Conservation (phyloP, 441 rosid species). For the Macaranga tanarius region DNA sequence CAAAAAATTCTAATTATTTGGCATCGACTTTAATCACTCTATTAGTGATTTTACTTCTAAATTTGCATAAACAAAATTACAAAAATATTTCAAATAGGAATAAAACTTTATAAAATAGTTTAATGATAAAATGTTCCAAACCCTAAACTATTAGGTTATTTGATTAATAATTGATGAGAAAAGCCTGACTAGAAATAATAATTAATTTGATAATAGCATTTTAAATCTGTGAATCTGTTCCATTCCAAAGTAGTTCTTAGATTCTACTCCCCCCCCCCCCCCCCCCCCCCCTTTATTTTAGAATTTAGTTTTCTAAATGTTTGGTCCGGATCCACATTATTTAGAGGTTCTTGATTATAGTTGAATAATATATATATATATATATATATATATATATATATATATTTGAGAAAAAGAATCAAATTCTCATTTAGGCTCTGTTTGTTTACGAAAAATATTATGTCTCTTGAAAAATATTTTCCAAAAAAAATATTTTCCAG, state of each 20-base stretch:
- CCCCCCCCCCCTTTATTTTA: background rate
- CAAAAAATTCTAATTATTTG: background rate
- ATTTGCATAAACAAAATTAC: too few relatives aligned
- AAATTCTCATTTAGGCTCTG: slow-evolving; percentile 27
- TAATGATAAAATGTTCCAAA: too few relatives aligned
- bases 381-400: too few relatives aligned
- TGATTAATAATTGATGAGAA: too few relatives aligned
- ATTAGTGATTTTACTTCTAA: too few relatives aligned
- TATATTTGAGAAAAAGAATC: slow-evolving; percentile 31
- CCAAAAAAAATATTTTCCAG: too few relatives aligned
- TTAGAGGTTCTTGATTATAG: background rate
- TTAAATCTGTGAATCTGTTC: slow-evolving; percentile 24
- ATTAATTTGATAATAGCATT: background rate
- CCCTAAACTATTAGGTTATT: too few relatives aligned
- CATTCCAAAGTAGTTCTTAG: slow-evolving; percentile 12
- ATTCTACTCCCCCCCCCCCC: slow-evolving; percentile 7
- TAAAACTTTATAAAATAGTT: too few relatives aligned
- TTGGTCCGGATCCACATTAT: slow-evolving; percentile 1
- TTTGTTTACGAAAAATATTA: too few relatives aligned
- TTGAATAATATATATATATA: too few relatives aligned
- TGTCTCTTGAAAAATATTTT: too few relatives aligned
- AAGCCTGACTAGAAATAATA: background rate
- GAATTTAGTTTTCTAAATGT: slow-evolving; percentile 15
- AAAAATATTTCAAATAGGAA: too few relatives aligned
- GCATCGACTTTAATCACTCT: background rate